These are phyloP conservation scores for Beauveria sp. DNA, from an alignment of 2,329 filamentous ascomycete species.

Conservation along the genomic window DNA sequence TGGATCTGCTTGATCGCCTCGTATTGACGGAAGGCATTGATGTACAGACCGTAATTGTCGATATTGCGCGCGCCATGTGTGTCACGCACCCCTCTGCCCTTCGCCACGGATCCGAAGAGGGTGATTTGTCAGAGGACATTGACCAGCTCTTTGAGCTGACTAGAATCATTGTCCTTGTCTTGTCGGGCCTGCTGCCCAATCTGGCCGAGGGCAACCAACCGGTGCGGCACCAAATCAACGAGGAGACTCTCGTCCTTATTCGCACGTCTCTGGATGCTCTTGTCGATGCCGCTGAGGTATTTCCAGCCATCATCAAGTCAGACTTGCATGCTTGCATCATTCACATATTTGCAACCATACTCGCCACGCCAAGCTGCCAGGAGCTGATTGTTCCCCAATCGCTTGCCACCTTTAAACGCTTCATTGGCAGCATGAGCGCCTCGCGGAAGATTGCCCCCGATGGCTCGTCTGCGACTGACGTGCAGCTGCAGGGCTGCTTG, in stretches of 20 bases:
- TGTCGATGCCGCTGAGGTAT: slow-evolving; percentile 90
- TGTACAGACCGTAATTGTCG: slow-evolving; percentile 86
- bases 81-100: slow-evolving; percentile 86
- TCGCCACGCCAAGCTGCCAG: slow-evolving; percentile 79
- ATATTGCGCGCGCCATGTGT: slow-evolving; percentile 85
- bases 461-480: slow-evolving; percentile 43
- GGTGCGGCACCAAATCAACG: slow-evolving; percentile 70
- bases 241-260: slow-evolving; percentile 77
- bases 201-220: slow-evolving; percentile 58
- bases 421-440: slow-evolving; percentile 66
- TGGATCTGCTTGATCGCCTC: slow-evolving; percentile 88
- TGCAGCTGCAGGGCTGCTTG: slow-evolving; percentile 74
- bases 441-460: slow-evolving; percentile 30
- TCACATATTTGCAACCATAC: slow-evolving; percentile 90
- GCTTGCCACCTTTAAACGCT: slow-evolving; percentile 84
- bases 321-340: slow-evolving; percentile 95
- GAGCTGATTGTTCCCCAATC: slow-evolving; percentile 82
- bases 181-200: slow-evolving; percentile 81
- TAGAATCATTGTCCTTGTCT: slow-evolving; percentile 86
- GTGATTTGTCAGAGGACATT: slow-evolving; percentile 88
- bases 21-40: slow-evolving; percentile 84
- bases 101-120: slow-evolving; percentile 46
- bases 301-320: slow-evolving; percentile 91
- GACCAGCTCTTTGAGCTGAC: slow-evolving; percentile 97
- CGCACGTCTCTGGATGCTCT: slow-evolving; percentile 76